A percentile compares a stretch with the other conserved stretches of the same genome.
These are phyloP conservation scores for Neofusicoccum sp. DNA, from an alignment of 2,329 filamentous ascomycete genomes.

Conservation along the genomic window DNA sequence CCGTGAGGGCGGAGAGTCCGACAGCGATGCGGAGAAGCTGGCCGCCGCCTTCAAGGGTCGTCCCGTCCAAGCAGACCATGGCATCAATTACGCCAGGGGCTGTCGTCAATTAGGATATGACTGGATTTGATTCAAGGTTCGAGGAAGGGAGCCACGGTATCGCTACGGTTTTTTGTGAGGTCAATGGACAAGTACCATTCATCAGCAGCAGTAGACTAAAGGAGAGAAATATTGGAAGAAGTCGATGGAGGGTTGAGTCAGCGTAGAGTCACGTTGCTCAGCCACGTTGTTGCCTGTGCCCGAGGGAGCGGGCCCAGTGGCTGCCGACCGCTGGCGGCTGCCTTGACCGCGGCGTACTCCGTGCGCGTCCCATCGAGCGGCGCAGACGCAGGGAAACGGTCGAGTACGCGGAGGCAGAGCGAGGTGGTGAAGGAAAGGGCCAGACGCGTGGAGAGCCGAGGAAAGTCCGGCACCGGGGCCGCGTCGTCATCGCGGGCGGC, in stretches of 20 bases:
- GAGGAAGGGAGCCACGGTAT: no score
- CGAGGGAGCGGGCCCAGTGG: neutral
- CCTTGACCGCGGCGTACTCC: neutral
- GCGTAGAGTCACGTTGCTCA: neutral
- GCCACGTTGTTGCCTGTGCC: neutral
- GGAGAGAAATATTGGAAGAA: neutral
- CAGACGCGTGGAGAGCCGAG: neutral
- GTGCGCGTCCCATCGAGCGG: no score
- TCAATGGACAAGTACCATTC: no score
- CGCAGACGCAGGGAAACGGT: no score
- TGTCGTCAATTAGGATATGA: neutral
- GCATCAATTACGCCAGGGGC: neutral
- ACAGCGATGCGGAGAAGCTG: slow-evolving; percentile 59
- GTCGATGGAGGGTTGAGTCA: neutral
- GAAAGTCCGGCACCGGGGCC: neutral
- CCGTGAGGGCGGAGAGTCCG: slow-evolving; percentile 54
- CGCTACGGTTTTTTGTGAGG: no score
- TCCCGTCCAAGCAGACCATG: slow-evolving; percentile 36
- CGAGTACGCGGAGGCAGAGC: no score
- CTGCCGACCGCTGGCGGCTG: neutral
- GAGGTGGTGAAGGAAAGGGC: neutral
- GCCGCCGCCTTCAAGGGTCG: slow-evolving; percentile 61
- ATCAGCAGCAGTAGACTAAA: neutral
- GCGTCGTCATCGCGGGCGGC: neutral
- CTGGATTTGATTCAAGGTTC: neutral